Percentiles rank a stretch among this genome's conserved stretches.
Evolutionary conservation across 441 rosid species (phyloP).

Genomic region (Erodium trifolium): DNA sequence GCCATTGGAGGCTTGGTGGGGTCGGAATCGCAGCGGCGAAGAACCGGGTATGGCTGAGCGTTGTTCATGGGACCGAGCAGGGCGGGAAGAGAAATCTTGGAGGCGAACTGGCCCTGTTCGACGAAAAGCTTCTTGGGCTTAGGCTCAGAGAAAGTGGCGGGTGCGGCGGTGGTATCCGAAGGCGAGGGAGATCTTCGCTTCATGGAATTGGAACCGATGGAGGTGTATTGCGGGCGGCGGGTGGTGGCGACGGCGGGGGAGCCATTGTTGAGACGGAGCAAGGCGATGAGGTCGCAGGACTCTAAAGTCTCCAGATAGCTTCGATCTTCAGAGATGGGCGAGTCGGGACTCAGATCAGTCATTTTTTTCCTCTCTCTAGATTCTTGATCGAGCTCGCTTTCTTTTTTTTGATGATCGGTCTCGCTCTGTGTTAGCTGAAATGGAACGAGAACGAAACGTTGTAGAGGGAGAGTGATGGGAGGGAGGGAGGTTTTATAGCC

Average conservation of each 20-base stretch:
- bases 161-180: neutral
- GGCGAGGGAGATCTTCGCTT: neutral
- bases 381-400: neutral
- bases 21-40: constrained; percentile 4
- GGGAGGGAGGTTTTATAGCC: no score
- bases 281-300: constrained; percentile 8
- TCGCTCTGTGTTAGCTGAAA: no score
- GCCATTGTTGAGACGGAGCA: constrained; percentile 1
- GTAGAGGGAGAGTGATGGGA: no score
- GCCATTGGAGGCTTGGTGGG: neutral
- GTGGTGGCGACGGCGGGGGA: neutral
- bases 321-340: neutral
- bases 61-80: neutral
- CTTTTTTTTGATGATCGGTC: no score
- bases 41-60: neutral
- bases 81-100: neutral
- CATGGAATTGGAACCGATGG: constrained; percentile 6
- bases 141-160: neutral
- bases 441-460: no score
- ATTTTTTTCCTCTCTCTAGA: neutral
- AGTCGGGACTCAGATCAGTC: neutral
- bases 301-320: neutral
- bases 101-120: neutral
- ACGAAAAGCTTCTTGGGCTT: constrained; percentile 4
- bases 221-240: neutral